phyloP scores from a whole-genome alignment of 441 rosid genomes.

The Eutrema salsugineum region DNA sequence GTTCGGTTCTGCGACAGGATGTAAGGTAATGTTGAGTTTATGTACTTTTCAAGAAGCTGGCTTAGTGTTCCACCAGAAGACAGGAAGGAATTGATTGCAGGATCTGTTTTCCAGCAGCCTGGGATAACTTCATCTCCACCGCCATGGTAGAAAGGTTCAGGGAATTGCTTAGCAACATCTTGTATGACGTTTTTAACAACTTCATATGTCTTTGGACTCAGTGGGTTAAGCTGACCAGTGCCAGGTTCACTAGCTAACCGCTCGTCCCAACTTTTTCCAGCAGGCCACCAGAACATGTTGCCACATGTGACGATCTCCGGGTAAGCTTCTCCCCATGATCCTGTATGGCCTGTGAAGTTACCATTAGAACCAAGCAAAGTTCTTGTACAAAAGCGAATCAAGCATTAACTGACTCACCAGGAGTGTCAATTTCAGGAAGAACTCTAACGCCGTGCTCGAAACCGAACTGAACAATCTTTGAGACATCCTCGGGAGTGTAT shows the following conservation, averaged over 20 bases:
- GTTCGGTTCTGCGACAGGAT: slow-evolving; percentile 64
- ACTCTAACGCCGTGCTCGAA: slow-evolving; percentile 79
- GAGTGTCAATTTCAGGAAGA: slow-evolving; percentile 77
- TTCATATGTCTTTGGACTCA: slow-evolving; percentile 63
- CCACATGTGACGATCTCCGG: slow-evolving; percentile 80
- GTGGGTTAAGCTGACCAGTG: slow-evolving; percentile 82
- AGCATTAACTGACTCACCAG: slow-evolving; percentile 56
- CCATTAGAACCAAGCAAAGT: neutral
- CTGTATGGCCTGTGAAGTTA: slow-evolving; percentile 60
- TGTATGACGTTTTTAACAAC: slow-evolving; percentile 55
- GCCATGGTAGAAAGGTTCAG: slow-evolving; percentile 69
- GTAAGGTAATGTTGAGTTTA: slow-evolving; percentile 53
- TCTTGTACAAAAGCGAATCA: neutral
- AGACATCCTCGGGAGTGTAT: slow-evolving; percentile 62
- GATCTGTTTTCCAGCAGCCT: slow-evolving; percentile 78
- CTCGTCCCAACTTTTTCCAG: slow-evolving; percentile 53
- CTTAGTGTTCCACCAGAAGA: slow-evolving; percentile 56
- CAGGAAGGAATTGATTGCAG: slow-evolving; percentile 50
- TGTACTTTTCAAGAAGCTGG: slow-evolving; percentile 59
- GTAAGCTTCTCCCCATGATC: slow-evolving; percentile 85
- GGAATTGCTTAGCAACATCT: slow-evolving; percentile 48
- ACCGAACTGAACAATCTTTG: slow-evolving; percentile 52
- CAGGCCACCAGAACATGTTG: slow-evolving; percentile 87
- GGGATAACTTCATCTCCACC: slow-evolving; percentile 75
- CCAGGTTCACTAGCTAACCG: slow-evolving; percentile 84